A percentile compares a stretch with the other conserved stretches of the same genome.
Evolutionary conservation across 495 filamentous ascomycete species (phyloP).

Genomic region (Penicillium verhagenii): DNA sequence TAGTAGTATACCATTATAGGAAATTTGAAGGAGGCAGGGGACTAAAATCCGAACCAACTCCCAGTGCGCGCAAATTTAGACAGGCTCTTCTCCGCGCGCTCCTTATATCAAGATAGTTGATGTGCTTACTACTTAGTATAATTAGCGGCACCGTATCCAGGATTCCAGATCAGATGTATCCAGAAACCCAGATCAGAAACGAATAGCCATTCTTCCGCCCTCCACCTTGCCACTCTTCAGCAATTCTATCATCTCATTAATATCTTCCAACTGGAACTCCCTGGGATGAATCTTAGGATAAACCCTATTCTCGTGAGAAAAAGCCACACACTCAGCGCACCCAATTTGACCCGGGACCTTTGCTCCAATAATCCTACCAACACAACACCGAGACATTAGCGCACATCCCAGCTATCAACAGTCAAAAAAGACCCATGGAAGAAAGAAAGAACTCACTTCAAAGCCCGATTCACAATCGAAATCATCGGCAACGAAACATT

Average conservation of each 20-base stretch:
- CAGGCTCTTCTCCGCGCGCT: no score
- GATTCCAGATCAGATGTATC: no score
- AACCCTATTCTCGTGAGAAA: constrained; percentile 15
- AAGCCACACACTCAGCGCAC: constrained; percentile 12
- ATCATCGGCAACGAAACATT: neutral
- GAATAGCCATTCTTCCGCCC: constrained; percentile 10
- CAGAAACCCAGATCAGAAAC: no score
- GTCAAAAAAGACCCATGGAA: no score
- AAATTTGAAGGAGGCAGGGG: no score
- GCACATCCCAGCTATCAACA: neutral
- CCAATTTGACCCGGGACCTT: constrained; percentile 9
- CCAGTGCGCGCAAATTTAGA: no score
- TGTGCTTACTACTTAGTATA: no score
- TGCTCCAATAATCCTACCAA: constrained; percentile 16
- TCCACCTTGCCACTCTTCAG: constrained; percentile 17
- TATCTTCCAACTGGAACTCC: constrained; percentile 20
- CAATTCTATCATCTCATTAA: constrained; percentile 24
- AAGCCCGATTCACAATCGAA: neutral
- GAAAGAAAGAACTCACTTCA: constrained; percentile 3
- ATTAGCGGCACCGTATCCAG: no score
- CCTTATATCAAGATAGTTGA: no score
- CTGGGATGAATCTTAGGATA: constrained; percentile 13
- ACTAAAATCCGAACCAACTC: no score
- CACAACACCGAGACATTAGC: no score
- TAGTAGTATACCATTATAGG: no score